Conservation (phyloP, 768 basidiomycete genomes). For the Coprinopsis marcescibilis region DNA sequence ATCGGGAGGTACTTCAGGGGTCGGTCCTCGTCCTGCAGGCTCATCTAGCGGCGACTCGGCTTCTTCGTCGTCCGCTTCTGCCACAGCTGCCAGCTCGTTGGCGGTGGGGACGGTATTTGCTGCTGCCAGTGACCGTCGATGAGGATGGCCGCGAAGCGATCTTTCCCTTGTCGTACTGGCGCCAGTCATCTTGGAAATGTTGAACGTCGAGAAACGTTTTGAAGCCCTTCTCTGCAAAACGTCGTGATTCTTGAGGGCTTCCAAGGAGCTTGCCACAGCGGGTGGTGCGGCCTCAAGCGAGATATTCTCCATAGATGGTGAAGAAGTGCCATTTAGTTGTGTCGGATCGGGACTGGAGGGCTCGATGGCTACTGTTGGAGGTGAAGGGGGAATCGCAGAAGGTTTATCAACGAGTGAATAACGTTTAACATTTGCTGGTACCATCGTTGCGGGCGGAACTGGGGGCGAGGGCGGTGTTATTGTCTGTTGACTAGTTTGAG, state of each 20-base stretch:
- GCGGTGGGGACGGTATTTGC: slow-evolving; percentile 53
- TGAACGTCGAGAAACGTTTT: slow-evolving; percentile 93
- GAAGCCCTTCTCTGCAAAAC: slow-evolving; percentile 86
- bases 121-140: slow-evolving; percentile 64
- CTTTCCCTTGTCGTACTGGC: slow-evolving; percentile 41
- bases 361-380: slow-evolving; percentile 50
- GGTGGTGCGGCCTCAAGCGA: slow-evolving; percentile 35
- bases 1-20: slow-evolving; percentile 32
- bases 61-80: slow-evolving; percentile 69
- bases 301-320: slow-evolving; percentile 22
- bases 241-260: slow-evolving; percentile 83
- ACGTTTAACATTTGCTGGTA: slow-evolving; percentile 68
- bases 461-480: slow-evolving; percentile 15
- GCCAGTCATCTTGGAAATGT: slow-evolving; percentile 89
- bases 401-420: slow-evolving; percentile 79
- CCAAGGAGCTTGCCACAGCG: slow-evolving; percentile 74
- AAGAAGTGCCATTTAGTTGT: slow-evolving; percentile 24
- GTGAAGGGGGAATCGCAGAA: slow-evolving; percentile 30
- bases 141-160: slow-evolving; percentile 43
- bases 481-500: slow-evolving; percentile 17
- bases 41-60: slow-evolving; percentile 29
- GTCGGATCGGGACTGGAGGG: slow-evolving; percentile 38
- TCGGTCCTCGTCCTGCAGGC: slow-evolving; percentile 17
- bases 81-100: slow-evolving; percentile 67
- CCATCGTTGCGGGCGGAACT: slow-evolving; percentile 27